A percentile compares a stretch with the other conserved stretches of the same genome.
Conservation (phyloP, 2,329 filamentous ascomycete genomes). For the Trichoderma semiorbis region DNA sequence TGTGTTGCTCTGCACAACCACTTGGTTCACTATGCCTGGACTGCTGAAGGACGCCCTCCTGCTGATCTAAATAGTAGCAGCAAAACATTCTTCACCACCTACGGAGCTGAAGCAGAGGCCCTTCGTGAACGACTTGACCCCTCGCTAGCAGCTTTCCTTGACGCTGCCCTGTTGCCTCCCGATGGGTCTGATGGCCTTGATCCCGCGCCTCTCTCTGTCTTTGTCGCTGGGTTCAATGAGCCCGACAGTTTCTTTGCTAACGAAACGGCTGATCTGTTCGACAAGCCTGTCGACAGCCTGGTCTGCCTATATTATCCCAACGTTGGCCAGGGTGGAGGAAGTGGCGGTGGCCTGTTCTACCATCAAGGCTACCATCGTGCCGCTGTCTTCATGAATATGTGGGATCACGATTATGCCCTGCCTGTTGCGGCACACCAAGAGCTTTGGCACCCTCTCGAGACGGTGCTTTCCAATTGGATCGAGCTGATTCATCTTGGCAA, state of each 20-base stretch:
- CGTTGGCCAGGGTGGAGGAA: constrained; percentile 20
- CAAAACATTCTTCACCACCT: background rate
- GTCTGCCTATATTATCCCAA: constrained; percentile 26
- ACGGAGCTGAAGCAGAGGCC: background rate
- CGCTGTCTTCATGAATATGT: constrained; percentile 24
- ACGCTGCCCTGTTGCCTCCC: background rate
- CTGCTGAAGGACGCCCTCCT: constrained; percentile 24
- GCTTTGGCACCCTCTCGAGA: constrained; percentile 29
- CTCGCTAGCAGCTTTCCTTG: background rate
- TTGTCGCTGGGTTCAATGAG: background rate
- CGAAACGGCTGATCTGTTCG: constrained; percentile 23
- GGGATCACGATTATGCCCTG: constrained; percentile 24
- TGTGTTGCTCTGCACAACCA: constrained; percentile 33
- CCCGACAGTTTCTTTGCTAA: constrained; percentile 23
- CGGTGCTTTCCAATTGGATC: constrained; percentile 28
- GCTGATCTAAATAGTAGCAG: background rate
- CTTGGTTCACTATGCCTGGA: constrained; percentile 28
- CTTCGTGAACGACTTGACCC: background rate
- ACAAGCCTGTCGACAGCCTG: constrained; percentile 25
- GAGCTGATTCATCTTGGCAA: constrained; percentile 26
- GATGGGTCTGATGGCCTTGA: background rate
- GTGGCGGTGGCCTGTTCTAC: constrained; percentile 30
- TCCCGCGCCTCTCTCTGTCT: background rate
- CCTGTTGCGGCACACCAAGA: constrained; percentile 22
- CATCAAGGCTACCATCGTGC: constrained; percentile 26